phyloP scores from a whole-genome alignment of 306 rosid species.

The Acmispon strigosus region DNA sequence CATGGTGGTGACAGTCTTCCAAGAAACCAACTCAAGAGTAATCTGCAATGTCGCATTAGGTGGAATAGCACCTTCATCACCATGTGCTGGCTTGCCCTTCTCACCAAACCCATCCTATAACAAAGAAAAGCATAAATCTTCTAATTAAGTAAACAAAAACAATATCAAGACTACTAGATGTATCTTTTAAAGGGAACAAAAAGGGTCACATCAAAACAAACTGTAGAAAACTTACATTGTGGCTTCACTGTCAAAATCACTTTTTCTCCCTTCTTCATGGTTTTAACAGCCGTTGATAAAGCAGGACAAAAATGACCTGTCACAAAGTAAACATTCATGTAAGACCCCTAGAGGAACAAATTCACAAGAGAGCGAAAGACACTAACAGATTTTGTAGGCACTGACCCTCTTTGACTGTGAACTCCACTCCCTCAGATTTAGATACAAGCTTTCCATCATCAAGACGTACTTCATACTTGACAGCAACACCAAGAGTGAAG shows the following conservation, averaged over 20 bases:
- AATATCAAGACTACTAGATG: neutral
- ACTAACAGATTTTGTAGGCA: neutral
- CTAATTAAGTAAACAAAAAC: neutral
- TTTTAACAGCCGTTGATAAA: constrained; percentile 65
- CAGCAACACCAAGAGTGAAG: constrained; percentile 31
- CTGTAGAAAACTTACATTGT: constrained; percentile 49
- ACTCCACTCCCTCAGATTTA: constrained; percentile 66
- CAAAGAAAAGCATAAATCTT: neutral
- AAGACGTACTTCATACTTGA: constrained; percentile 64
- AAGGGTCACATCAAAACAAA: neutral
- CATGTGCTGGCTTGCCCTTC: constrained; percentile 58
- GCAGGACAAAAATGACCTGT: constrained; percentile 83
- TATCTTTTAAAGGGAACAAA: neutral
- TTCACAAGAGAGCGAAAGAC: neutral
- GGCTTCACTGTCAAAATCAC: constrained; percentile 65
- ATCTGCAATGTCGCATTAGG: constrained; percentile 69
- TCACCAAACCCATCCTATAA: constrained; percentile 89
- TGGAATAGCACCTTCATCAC: constrained; percentile 72
- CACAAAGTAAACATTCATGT: neutral
- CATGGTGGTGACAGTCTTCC: constrained; percentile 98
- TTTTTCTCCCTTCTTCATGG: constrained; percentile 87
- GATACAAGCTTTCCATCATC: constrained; percentile 65
- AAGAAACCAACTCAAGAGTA: constrained; percentile 70
- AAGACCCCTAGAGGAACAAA: neutral
- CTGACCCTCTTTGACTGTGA: constrained; percentile 64